These are phyloP conservation scores for Cyberlindnera bimundalis DNA, from an alignment of 805 yeast genomes.

Conservation along the genomic window DNA sequence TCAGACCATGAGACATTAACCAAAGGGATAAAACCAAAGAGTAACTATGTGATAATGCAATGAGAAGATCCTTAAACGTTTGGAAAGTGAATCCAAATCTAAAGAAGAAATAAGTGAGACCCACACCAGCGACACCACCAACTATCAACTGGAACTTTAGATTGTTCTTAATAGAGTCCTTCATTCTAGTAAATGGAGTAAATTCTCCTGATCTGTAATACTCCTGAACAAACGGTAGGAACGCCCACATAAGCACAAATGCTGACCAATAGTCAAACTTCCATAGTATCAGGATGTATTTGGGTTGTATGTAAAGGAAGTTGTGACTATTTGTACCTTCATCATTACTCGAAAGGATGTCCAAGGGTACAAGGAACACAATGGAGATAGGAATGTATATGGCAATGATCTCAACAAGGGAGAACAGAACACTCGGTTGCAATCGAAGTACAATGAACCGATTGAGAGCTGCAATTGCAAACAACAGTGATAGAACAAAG, in stretches of 20 bases:
- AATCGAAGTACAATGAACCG: conserved; percentile 17
- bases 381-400: conserved; percentile 74
- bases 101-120: conserved; percentile 55
- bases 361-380: conserved; percentile 70
- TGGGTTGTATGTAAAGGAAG: conserved; percentile 46
- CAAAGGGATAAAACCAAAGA: conserved; percentile 71
- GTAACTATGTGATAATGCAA: conserved; percentile 75
- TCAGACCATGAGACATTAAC: conserved; percentile 82
- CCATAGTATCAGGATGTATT: conserved; percentile 59
- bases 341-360: conserved; percentile 50
- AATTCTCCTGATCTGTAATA: conserved; percentile 69
- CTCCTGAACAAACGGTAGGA: conserved; percentile 70
- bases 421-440: conserved; percentile 24
- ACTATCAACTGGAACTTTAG: conserved; percentile 59
- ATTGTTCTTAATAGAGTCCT: conserved; percentile 55
- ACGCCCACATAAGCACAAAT: conserved; percentile 72
- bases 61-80: conserved; percentile 61
- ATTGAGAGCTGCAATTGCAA: conserved; percentile 21
- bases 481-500: conserved; percentile 17
- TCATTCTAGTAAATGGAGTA: conserved; percentile 42
- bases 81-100: conserved; percentile 52
- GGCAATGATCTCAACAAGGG: conserved; percentile 41
- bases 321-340: conserved; percentile 25
- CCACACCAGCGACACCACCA: conserved; percentile 48
- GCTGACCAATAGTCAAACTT: conserved; percentile 77